Conservation (phyloP, 2,329 filamentous ascomycete genomes). For the Colletotrichum sidae region DNA sequence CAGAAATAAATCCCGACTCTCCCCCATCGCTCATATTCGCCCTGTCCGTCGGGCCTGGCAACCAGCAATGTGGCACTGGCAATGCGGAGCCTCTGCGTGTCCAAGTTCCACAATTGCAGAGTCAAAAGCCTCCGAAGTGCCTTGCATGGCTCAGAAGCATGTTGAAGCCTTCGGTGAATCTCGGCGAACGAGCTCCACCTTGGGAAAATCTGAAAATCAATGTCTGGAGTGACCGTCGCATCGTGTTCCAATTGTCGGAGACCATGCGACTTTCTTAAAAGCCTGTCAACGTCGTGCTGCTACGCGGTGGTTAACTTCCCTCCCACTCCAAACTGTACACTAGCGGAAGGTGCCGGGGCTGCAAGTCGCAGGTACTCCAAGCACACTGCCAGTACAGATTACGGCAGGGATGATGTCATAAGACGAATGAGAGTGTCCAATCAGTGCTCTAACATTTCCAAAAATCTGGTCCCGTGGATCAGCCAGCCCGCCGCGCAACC, state of each 20-base stretch:
- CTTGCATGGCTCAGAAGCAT: not conserved
- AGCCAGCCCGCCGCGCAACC: conserved; percentile 4
- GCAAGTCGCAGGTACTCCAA: conserved; percentile 9
- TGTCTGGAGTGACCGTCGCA: not conserved
- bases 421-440: not conserved
- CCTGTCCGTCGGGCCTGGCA: conserved; percentile 4
- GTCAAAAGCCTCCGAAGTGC: conserved; percentile 15
- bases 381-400: not conserved
- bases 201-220: not conserved
- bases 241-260: not conserved
- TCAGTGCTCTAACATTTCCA: conserved; percentile 12
- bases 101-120: not conserved
- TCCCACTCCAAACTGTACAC: not conserved
- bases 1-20: conserved; percentile 33
- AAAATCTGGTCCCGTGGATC: conserved; percentile 20
- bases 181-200: conserved; percentile 18
- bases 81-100: conserved; percentile 19
- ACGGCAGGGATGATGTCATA: conserved; percentile 33
- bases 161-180: conserved; percentile 12
- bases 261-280: not conserved
- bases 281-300: not conserved
- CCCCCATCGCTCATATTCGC: conserved; percentile 18
- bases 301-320: not conserved
- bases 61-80: conserved; percentile 6
- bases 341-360: not conserved